phyloP scores from a whole-genome alignment of 2,329 filamentous ascomycete genomes.

The Grosmannia huntii region DNA sequence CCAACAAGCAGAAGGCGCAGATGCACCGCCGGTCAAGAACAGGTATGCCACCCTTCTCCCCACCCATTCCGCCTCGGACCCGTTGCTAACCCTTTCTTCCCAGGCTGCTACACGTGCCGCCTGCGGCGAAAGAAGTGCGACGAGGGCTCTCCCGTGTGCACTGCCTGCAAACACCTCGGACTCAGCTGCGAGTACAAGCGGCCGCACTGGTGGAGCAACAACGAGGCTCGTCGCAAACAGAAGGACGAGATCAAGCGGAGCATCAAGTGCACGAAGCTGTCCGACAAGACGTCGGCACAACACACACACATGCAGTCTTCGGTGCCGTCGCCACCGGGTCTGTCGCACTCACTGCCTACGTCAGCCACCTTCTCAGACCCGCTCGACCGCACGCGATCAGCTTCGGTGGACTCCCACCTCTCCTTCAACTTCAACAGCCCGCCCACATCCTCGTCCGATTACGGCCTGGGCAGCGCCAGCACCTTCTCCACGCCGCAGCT shows the following conservation, averaged over 20 bases:
- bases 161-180: slow-evolving; percentile 60
- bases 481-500: slow-evolving; percentile 46
- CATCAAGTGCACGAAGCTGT: slow-evolving; percentile 93
- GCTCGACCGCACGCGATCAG: slow-evolving; percentile 58
- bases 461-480: slow-evolving; percentile 24
- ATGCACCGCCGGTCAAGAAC: slow-evolving; percentile 91
- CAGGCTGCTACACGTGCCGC: slow-evolving; percentile 58
- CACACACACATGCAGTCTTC: slow-evolving; percentile 15
- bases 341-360: slow-evolving; percentile 71
- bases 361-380: slow-evolving; percentile 70
- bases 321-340: slow-evolving; percentile 56
- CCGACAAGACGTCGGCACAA: slow-evolving; percentile 56
- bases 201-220: slow-evolving; percentile 95
- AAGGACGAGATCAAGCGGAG: slow-evolving; percentile 95
- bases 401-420: slow-evolving; percentile 70
- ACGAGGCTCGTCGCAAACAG: slow-evolving; percentile 69
- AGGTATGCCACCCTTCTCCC: slow-evolving; percentile 45
- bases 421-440: slow-evolving; percentile 63
- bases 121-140: slow-evolving; percentile 58
- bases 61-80: slow-evolving; percentile 1
- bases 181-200: slow-evolving; percentile 92
- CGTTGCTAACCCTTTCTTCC: background rate
- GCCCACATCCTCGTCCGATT: slow-evolving; percentile 34
- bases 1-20: slow-evolving; percentile 56
- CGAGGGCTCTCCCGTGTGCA: slow-evolving; percentile 49